Conservation (phyloP, 805 yeast species). For the Ogataea pini region DNA sequence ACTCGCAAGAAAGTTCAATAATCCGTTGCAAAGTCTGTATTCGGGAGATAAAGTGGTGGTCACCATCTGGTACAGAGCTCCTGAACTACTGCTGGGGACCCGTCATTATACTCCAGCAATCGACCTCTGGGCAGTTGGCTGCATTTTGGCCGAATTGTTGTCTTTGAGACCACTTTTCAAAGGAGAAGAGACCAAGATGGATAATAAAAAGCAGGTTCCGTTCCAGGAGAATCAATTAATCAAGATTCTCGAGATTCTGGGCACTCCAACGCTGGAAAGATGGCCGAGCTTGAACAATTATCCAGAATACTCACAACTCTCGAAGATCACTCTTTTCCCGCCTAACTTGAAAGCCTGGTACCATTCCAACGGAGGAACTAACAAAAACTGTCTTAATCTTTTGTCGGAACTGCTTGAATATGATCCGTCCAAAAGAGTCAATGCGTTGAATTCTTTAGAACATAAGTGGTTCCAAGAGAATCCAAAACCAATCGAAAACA, state of each 20-base stretch:
- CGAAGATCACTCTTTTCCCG: slow-evolving; percentile 60
- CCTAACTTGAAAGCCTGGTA: slow-evolving; percentile 83
- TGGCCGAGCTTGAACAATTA: slow-evolving; percentile 82
- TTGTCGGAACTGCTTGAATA: slow-evolving; percentile 68
- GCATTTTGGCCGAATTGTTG: slow-evolving; percentile 87
- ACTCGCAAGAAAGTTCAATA: slow-evolving; percentile 81
- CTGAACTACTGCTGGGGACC: slow-evolving; percentile 86
- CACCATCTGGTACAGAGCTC: slow-evolving; percentile 96
- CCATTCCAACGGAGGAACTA: slow-evolving; percentile 74
- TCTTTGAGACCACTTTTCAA: slow-evolving; percentile 91
- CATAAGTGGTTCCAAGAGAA: slow-evolving; percentile 78
- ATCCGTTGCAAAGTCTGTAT: slow-evolving; percentile 82
- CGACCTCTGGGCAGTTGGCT: slow-evolving; percentile 95
- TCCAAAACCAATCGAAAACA: slow-evolving; percentile 70
- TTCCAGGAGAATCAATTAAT: slow-evolving; percentile 92
- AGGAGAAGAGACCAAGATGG: slow-evolving; percentile 97
- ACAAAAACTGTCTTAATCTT: slow-evolving; percentile 65
- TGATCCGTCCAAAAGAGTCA: slow-evolving; percentile 78
- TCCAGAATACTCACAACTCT: slow-evolving; percentile 77
- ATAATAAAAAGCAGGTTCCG: slow-evolving; percentile 88
- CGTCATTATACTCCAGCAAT: slow-evolving; percentile 91
- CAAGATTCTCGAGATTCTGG: slow-evolving; percentile 89
- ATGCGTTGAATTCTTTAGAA: slow-evolving; percentile 72
- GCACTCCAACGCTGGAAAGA: slow-evolving; percentile 74
- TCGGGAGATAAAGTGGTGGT: slow-evolving; percentile 96